Evolutionary conservation across 2,329 filamentous ascomycete species (phyloP), one percentile per base, ranked within the genome.

Genomic region (Fusarium chlamydosporum): DNA sequence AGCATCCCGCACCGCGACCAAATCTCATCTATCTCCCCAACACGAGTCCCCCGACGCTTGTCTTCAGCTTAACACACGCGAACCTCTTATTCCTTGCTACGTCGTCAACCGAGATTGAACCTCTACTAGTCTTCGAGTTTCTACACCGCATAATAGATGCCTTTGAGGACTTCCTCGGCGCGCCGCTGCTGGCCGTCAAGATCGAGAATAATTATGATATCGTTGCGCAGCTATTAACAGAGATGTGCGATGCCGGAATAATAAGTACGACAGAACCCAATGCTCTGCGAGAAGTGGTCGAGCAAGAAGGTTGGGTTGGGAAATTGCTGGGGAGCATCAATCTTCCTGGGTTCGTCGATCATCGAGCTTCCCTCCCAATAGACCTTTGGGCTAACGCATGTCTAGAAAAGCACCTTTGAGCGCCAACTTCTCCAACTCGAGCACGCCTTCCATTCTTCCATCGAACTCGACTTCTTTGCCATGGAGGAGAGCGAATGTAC

Each of bases 241-340:
- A 99, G 81, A 97, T 99, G 92, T 97, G 96, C 78, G 96, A 99
- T 83, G 93, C 90, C 40, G 96, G 96, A 16, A 87, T 90, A n/a
- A 86, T 97, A 35, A 92, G 88, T 75, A 97, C 93, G 58, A 97
- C 95, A 2, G 96, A 99, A 79, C 92, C 92, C 11, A 98, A 99
- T 82, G 93, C 94, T 20, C 81, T 99, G 75, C 88, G 93, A 74
- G 96, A 99, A 77, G 85, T 95, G 15, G 93, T 99, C 15, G 94
- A 97, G 77, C 93, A 96, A 16, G 94, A 97, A 66, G 93, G 92
- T 33, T 91, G 94, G 82, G 88, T 98, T 79, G 94, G 93, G 71
- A 97, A 94, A 80, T 79, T 99, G 55, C 83, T 99, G 18, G 93
- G 94, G 46, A 93, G 92, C 70, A 93, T 99, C 29, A 94, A 89